Percentiles rank a stretch among this genome's conserved stretches.
Evolutionary conservation across 805 yeast species (phyloP).

Genomic region (Brettanomyces custersianus): DNA sequence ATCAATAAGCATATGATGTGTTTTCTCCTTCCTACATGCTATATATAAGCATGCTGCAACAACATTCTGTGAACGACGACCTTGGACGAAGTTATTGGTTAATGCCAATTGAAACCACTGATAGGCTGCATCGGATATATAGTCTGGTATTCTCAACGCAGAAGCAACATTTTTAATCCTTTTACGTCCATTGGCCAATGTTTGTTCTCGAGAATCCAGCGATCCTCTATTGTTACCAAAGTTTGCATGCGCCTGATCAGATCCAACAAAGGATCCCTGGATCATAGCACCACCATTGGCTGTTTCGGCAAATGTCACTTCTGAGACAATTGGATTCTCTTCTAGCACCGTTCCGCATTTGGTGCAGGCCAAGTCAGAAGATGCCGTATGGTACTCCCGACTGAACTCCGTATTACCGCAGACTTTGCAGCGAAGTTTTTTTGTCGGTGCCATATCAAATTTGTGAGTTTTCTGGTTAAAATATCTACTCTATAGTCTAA

Average conservation of each 20-base stretch:
- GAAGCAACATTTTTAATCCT: constrained; percentile 74
- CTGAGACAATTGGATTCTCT: constrained; percentile 92
- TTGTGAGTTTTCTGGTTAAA: too few species aligned
- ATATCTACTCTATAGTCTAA: too few species aligned
- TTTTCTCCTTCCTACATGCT: constrained; percentile 85
- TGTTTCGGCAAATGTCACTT: constrained; percentile 88
- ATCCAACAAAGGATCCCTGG: constrained; percentile 87
- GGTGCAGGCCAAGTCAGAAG: constrained; percentile 73
- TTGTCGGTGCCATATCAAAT: too few species aligned
- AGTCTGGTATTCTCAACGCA: constrained; percentile 73
- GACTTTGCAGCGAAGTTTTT: constrained; percentile 23
- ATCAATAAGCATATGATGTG: constrained; percentile 94
- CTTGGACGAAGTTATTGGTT: constrained; percentile 86
- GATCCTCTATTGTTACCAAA: constrained; percentile 66
- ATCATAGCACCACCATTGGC: constrained; percentile 92
- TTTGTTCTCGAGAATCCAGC: constrained; percentile 82
- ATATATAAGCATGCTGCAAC: constrained; percentile 91
- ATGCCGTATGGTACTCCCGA: constrained; percentile 45
- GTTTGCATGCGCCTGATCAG: constrained; percentile 72
- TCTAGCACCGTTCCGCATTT: constrained; percentile 82
- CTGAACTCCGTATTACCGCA: constrained; percentile 48
- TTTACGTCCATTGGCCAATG: constrained; percentile 73
- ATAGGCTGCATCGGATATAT: constrained; percentile 75
- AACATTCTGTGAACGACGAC: constrained; percentile 93
- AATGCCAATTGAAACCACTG: constrained; percentile 87